Percentiles rank a stretch among this genome's conserved stretches.
Evolutionary conservation across 2,329 filamentous ascomycete species (phyloP).

Genomic region (Trichophyton rubrum): DNA sequence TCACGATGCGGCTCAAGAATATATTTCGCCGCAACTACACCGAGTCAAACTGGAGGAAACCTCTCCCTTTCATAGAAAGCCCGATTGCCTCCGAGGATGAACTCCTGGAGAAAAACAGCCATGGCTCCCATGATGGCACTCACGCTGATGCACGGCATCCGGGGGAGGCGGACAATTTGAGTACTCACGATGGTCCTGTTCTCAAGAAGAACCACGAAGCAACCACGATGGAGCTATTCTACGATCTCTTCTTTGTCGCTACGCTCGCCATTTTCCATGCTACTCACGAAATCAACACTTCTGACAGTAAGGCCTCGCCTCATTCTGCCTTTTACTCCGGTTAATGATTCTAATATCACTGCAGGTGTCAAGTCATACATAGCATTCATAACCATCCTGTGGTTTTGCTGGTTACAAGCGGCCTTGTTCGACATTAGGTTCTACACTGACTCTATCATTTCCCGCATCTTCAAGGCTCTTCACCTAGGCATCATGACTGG

Average conservation of each 20-base stretch:
- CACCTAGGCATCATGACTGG: conserved; percentile 55
- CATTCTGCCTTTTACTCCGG: not conserved
- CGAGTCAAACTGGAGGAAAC: not conserved
- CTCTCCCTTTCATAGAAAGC: not conserved
- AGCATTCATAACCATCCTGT: conserved; percentile 48
- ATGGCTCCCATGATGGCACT: not conserved
- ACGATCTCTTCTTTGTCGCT: conserved; percentile 50
- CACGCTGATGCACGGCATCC: not conserved
- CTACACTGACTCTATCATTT: conserved; percentile 51
- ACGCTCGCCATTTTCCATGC: conserved; percentile 52
- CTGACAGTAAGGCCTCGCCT: conserved; percentile 8
- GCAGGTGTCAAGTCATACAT: conserved; percentile 37
- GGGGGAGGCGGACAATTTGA: not conserved
- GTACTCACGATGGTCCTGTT: not conserved
- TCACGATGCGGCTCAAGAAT: conserved; percentile 4
- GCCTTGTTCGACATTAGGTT: conserved; percentile 55
- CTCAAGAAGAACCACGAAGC: conserved; percentile 4
- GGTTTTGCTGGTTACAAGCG: conserved; percentile 55
- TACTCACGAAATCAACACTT: conserved; percentile 43
- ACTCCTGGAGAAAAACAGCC: not conserved
- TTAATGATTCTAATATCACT: not conserved
- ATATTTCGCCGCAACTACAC: conserved; percentile 1
- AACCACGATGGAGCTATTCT: conserved; percentile 44
- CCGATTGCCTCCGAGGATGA: not conserved
- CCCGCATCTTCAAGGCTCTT: conserved; percentile 45